Conservation (phyloP, 495 filamentous ascomycete species). For the Penicillium robsamsonii region DNA sequence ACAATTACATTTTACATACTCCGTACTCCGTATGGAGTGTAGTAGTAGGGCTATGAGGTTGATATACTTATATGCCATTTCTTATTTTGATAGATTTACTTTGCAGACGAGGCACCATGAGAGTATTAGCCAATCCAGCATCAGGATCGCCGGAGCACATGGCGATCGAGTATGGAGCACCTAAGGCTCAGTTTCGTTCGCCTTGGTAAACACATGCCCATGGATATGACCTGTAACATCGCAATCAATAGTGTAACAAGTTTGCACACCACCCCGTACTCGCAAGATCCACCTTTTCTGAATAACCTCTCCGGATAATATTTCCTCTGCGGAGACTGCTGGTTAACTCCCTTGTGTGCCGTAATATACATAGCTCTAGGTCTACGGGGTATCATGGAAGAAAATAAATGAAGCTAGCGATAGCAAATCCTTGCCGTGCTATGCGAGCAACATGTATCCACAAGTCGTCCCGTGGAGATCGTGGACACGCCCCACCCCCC, state of each 20-base stretch:
- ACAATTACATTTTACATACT: neutral
- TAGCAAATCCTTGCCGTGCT: neutral
- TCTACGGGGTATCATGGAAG: neutral
- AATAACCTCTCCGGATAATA: neutral
- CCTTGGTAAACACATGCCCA: neutral
- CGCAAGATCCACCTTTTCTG: neutral
- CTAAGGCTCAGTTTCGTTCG: neutral
- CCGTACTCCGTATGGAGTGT: too few species aligned
- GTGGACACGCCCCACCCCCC: neutral
- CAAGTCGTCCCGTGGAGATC: neutral
- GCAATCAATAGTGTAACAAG: conserved; percentile 5
- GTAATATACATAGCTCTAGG: neutral
- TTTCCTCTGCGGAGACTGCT: neutral
- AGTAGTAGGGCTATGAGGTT: neutral
- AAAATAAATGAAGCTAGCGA: neutral
- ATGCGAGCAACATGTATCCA: neutral
- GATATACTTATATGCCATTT: neutral
- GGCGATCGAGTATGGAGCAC: neutral
- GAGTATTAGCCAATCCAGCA: neutral
- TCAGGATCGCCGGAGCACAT: neutral
- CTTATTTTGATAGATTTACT: neutral
- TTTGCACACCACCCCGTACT: neutral
- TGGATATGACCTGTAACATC: neutral
- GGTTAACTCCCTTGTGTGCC: neutral
- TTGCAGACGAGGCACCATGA: too few species aligned